These are phyloP conservation scores for Leccinum variabile DNA, from an alignment of 1,284 basidiomycete genomes.

Conservation along the genomic window DNA sequence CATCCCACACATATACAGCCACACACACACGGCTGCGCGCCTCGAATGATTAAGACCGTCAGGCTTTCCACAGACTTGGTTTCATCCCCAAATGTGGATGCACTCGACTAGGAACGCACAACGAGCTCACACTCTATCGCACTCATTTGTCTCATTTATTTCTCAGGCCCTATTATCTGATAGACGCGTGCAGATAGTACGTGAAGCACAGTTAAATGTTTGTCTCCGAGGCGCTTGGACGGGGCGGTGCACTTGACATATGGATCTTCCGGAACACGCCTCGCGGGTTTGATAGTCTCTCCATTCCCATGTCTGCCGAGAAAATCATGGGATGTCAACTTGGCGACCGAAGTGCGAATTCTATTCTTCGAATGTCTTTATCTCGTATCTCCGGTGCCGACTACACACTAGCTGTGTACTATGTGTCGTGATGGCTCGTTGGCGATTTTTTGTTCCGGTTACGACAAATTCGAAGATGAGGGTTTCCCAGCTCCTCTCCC, in stretches of 20 bases:
- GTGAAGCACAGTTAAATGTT: neutral
- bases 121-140: neutral
- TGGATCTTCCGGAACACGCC: neutral
- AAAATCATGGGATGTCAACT: neutral
- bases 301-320: neutral
- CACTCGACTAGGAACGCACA: neutral
- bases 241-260: neutral
- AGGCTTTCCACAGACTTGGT: neutral
- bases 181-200: neutral
- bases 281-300: neutral
- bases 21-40: neutral
- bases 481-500: neutral
- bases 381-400: neutral
- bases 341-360: neutral
- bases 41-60: neutral
- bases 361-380: neutral
- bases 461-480: neutral
- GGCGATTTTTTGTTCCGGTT: neutral
- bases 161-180: neutral
- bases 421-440: neutral
- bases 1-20: neutral
- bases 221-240: neutral
- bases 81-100: neutral
- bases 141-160: neutral
- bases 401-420: neutral